A percentile compares a stretch with the other conserved stretches of the same genome.
phyloP scores from a whole-genome alignment of 1,139 yeast genomes.

The Debaryomyces robertsiae region DNA sequence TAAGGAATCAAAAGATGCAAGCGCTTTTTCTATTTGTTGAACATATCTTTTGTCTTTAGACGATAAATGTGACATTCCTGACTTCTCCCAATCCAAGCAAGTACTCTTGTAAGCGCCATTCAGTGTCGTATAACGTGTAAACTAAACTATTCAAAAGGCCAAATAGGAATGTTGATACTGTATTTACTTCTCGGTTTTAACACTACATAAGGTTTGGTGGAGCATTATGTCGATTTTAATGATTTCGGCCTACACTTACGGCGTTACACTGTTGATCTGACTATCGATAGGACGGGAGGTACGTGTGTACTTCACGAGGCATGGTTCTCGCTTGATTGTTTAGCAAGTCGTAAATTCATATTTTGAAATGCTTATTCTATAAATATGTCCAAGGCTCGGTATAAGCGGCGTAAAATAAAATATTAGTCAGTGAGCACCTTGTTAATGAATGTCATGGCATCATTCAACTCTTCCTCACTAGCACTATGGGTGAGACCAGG shows the following conservation, averaged over 20 bases:
- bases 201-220: no score
- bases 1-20: slow-evolving; percentile 78
- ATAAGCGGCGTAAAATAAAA: no score
- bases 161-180: not conserved
- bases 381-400: no score
- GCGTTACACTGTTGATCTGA: no score
- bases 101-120: slow-evolving; percentile 9
- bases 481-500: slow-evolving; percentile 69
- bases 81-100: slow-evolving; percentile 10
- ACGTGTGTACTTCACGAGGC: no score
- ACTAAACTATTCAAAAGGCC: not conserved
- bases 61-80: slow-evolving; percentile 19
- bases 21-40: slow-evolving; percentile 69
- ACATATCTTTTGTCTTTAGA: slow-evolving; percentile 71
- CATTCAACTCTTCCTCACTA: slow-evolving; percentile 63
- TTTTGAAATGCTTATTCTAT: no score
- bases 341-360: no score
- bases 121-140: slow-evolving; percentile 11
- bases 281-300: no score
- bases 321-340: no score
- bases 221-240: not conserved
- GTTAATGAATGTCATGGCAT: slow-evolving; percentile 55
- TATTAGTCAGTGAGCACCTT: slow-evolving; percentile 1
- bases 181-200: slow-evolving; percentile 4
- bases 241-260: no score